A percentile compares a stretch with the other conserved stretches of the same genome.
phyloP scores from a whole-genome alignment of 495 filamentous ascomycete genomes.

The Gamarada debralockiae region DNA sequence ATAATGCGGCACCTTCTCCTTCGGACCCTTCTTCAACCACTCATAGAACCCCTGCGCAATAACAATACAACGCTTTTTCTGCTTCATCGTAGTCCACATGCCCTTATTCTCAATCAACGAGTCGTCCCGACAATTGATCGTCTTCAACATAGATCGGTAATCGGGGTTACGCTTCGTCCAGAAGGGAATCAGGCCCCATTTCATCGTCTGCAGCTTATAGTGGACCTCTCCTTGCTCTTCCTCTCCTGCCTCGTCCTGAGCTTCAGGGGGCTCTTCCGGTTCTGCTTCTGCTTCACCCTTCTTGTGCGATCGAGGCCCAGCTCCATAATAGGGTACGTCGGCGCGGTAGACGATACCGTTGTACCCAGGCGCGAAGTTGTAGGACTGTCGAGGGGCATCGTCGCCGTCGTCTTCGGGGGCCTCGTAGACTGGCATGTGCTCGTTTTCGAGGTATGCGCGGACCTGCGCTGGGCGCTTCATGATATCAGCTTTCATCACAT shows the following conservation, averaged over 20 bases:
- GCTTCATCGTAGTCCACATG: slow-evolving; percentile 92
- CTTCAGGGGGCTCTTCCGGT: neutral
- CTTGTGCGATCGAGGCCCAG: slow-evolving; percentile 25
- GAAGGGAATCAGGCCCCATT: slow-evolving; percentile 88
- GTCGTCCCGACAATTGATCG: slow-evolving; percentile 95
- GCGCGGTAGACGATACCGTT: slow-evolving; percentile 85
- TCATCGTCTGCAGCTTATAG: slow-evolving; percentile 88
- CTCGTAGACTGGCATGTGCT: slow-evolving; percentile 74
- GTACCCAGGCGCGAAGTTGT: slow-evolving; percentile 91
- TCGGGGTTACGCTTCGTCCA: slow-evolving; percentile 83
- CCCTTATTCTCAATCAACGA: slow-evolving; percentile 70
- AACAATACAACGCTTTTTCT: slow-evolving; percentile 80
- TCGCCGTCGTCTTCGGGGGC: slow-evolving; percentile 60
- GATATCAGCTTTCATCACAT: neutral
- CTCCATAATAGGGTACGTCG: slow-evolving; percentile 54
- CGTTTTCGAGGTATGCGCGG: slow-evolving; percentile 62
- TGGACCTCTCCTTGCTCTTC: slow-evolving; percentile 30
- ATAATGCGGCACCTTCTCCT: slow-evolving; percentile 79
- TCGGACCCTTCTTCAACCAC: slow-evolving; percentile 78
- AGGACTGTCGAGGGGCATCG: slow-evolving; percentile 65
- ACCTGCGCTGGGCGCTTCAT: slow-evolving; percentile 60
- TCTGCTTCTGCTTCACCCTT: slow-evolving; percentile 12
- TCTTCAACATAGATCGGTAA: slow-evolving; percentile 72
- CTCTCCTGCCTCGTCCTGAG: slow-evolving; percentile 13
- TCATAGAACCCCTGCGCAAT: slow-evolving; percentile 93